Evolutionary conservation across 2,329 filamentous ascomycete genomes (phyloP), one percentile per base, ranked within the genome.

Genomic region (Fusarium chaquense): DNA sequence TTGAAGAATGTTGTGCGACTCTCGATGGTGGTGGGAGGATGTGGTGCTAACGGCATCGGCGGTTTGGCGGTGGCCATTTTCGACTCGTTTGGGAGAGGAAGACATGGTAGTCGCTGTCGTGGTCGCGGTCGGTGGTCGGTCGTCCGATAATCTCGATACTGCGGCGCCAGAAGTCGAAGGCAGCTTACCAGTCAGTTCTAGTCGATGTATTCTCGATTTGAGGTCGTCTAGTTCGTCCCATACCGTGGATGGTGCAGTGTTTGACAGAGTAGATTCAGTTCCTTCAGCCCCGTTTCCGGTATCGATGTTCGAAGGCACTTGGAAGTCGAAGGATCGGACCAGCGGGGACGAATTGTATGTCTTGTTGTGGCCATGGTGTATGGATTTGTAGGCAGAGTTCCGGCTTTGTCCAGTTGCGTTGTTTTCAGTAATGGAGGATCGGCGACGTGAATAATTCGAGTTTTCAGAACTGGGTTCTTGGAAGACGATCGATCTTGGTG

Each of bases 211-310:
- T 32, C 96, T 89, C 41, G 93, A 96, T 78, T 98, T 98, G 47
- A 99, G 83, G 70, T 98, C 96, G 73, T 98, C 96, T 30, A 99
- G 82, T 79, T 99, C 96, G 77, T 98, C 96, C 96, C 96, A 99
- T 4, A 99, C 93, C 0, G 94, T 98, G 3, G 94, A 97, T 15
- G 94, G 93, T 2, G 93, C 93, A 2, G 91, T 94, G 1, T 93
- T 96, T 0, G 96, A 98, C 35, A 92, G 86, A 0, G 92, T 95
- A 1, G 96, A 98, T 74, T 96, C 93, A 0, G 93, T 94, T 11
- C 90, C 91, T 74, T 94, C 90, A 30, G 83, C 72, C 20, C 79
- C 81, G 62, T 86, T 81, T 43, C 77, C 69, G 12, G 68, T 58
- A 35, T 81, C 79, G 12, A 71, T 49, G 6, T 54, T 66, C n/a